Evolutionary conservation across 106 monocot species (phyloP).

Genomic region (Narthecium ossifragum): DNA sequence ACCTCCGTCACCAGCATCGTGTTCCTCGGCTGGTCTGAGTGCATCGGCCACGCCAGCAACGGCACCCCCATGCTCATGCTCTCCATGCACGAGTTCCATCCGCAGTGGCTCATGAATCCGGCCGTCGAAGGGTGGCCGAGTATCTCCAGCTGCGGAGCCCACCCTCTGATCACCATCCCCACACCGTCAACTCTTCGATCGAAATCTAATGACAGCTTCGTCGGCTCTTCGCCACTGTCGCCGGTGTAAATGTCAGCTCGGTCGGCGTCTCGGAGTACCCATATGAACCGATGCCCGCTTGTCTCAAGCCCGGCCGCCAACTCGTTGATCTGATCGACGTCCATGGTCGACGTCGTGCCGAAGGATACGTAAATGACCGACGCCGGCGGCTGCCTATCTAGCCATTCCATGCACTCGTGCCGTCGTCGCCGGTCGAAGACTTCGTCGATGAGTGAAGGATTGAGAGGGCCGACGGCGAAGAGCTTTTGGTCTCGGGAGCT

Average conservation of each 20-base stretch:
- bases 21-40: slow-evolving; percentile 38
- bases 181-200: neutral
- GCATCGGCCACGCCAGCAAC: slow-evolving; percentile 32
- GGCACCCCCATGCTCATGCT: slow-evolving; percentile 36
- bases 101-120: slow-evolving; percentile 40
- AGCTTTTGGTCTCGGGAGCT: slow-evolving; percentile 18
- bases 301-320: slow-evolving; percentile 9
- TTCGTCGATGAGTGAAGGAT: slow-evolving; percentile 2
- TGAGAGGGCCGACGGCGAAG: slow-evolving; percentile 57
- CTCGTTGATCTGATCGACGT: slow-evolving; percentile 8
- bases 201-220: neutral
- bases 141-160: slow-evolving; percentile 37
- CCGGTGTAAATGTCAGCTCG: slow-evolving; percentile 14
- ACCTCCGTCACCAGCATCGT: slow-evolving; percentile 17
- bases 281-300: slow-evolving; percentile 14
- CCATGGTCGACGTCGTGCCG: slow-evolving; percentile 8
- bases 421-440: neutral
- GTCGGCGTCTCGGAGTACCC: slow-evolving; percentile 26
- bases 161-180: slow-evolving; percentile 18
- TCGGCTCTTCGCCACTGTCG: neutral
- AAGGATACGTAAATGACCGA: slow-evolving; percentile 22
- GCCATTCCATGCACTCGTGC: slow-evolving; percentile 20
- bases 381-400: slow-evolving; percentile 12
- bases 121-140: slow-evolving; percentile 15
- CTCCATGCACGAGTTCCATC: slow-evolving; percentile 56